Base-by-base conservation (phyloP, 2,329 filamentous ascomycete species). In the Trichoderma brevicompactum region DNA sequence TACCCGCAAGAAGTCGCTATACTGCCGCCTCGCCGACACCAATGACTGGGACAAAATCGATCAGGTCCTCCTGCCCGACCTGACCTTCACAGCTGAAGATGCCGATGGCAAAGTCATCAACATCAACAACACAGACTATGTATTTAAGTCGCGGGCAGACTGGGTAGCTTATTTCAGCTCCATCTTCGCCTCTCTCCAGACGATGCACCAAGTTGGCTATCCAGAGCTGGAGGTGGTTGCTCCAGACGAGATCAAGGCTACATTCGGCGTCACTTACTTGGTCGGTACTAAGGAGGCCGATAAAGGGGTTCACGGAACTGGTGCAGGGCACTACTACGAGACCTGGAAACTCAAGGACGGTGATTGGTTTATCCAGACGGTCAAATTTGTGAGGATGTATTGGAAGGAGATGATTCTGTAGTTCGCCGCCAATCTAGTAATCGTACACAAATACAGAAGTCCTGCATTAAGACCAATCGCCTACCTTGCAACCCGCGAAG, bases 321-420 rank as follows among this genome's bases (percentile, higher is more conserved):
- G 56, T 17, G 56, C 32, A 40, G 44, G 56, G 28, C 43, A 60
- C 15, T 60, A 60, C n/a, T 60, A 40, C 12, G 56, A 60, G 43
- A 60, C 56, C 8, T 60, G 56, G 56, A 60, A 60, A 43, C 56
- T 60, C 4, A 49, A 32, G 32, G 56, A 60, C n/a, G 56, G 56
- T 5, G 56, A 60, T 17, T 60, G 56, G 56, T 60, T 60, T 34
- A 1, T 49, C 0, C 56, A 60, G 17, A 60, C 19, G 56, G 23
- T 38, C 0, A 60, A 7, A 28, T 60, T 49, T 40, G 56, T 60
- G n/a, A 48, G 56, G 7, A 60, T 49, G 8, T 60, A 38, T 40
- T 60, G 56, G 56, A 60, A 60, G 36, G 56, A 60, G 40, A 13
- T 9, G 43, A 49, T 19, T 19, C 1, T 60, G 43, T 49, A 59